These are phyloP conservation scores for Anisodus tanguticus DNA, from an alignment of 257 asterid genomes.

Conservation along the genomic window DNA sequence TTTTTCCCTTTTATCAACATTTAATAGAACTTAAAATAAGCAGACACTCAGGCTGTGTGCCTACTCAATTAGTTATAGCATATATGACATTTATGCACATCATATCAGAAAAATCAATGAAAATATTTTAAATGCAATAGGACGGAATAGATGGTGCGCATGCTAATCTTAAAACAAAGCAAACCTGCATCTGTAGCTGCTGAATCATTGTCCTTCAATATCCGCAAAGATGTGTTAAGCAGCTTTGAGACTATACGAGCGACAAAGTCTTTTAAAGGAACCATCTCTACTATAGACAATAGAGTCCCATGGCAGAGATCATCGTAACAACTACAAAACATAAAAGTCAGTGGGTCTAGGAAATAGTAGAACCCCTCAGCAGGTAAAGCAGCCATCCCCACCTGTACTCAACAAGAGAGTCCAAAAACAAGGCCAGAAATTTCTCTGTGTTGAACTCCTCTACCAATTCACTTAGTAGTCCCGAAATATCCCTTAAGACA, in stretches of 20 bases:
- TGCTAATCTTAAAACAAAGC: conserved; percentile 8
- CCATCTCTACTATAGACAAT: conserved; percentile 53
- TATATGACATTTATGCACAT: not conserved
- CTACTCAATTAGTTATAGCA: not conserved
- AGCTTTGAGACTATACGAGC: conserved; percentile 47
- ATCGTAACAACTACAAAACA: conserved; percentile 64
- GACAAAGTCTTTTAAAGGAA: conserved; percentile 64
- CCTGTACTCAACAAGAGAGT: conserved; percentile 85
- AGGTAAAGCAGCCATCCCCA: conserved; percentile 38
- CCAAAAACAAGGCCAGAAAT: conserved; percentile 66
- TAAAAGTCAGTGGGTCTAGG: not conserved
- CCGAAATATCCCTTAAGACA: conserved; percentile 66
- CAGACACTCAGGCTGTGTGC: not conserved
- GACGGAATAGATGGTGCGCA: not conserved
- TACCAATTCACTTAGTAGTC: conserved; percentile 59
- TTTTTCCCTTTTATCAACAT: not conserved
- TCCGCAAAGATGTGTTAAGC: conserved; percentile 48
- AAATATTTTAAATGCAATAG: conserved; percentile 14
- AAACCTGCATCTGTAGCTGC: conserved; percentile 62
- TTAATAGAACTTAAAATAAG: not conserved
- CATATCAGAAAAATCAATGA: not conserved
- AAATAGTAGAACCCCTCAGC: not conserved
- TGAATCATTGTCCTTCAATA: conserved; percentile 48
- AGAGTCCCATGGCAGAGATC: conserved; percentile 51
- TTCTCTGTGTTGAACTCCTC: conserved; percentile 79